These are phyloP conservation scores for Trametes pubescens DNA, from an alignment of 1,284 basidiomycete species.

Conservation along the genomic window DNA sequence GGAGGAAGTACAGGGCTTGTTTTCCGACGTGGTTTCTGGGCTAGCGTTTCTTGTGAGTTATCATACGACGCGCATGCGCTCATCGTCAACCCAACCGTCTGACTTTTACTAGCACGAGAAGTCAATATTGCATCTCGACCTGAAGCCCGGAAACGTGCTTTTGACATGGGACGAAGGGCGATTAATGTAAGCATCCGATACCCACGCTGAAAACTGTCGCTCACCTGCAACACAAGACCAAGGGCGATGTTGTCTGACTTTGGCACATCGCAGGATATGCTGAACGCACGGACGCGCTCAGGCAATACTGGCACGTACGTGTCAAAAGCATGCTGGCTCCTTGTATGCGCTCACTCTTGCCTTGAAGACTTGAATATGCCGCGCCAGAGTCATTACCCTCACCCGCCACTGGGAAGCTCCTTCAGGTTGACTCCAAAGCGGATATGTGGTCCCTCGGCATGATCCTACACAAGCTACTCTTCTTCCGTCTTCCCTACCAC, in stretches of 20 bases:
- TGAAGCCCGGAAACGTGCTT: constrained; percentile 94
- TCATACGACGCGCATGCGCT: background rate
- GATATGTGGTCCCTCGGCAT: constrained; percentile 92
- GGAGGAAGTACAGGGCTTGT: constrained; percentile 81
- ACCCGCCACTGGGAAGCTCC: constrained; percentile 69
- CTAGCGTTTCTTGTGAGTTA: constrained; percentile 80
- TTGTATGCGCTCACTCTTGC: background rate
- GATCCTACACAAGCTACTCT: constrained; percentile 91
- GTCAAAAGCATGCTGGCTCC: constrained; percentile 18
- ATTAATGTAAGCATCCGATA: constrained; percentile 63
- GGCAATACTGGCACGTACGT: constrained; percentile 95
- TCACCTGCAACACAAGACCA: constrained; percentile 58
- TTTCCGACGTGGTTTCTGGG: constrained; percentile 81
- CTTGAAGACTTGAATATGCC: constrained; percentile 75
- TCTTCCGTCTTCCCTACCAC: constrained; percentile 84
- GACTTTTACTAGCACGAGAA: constrained; percentile 69
- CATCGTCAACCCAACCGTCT: no score
- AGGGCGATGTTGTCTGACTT: constrained; percentile 94
- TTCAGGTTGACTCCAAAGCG: constrained; percentile 86
- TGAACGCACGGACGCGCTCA: constrained; percentile 73
- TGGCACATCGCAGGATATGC: constrained; percentile 91
- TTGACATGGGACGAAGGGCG: constrained; percentile 92
- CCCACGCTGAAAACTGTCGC: background rate
- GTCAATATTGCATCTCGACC: constrained; percentile 89
- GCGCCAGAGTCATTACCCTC: constrained; percentile 88